These are phyloP conservation scores for Silybum marianum DNA, from an alignment of 129 eudicot genomes.

Conservation along the genomic window DNA sequence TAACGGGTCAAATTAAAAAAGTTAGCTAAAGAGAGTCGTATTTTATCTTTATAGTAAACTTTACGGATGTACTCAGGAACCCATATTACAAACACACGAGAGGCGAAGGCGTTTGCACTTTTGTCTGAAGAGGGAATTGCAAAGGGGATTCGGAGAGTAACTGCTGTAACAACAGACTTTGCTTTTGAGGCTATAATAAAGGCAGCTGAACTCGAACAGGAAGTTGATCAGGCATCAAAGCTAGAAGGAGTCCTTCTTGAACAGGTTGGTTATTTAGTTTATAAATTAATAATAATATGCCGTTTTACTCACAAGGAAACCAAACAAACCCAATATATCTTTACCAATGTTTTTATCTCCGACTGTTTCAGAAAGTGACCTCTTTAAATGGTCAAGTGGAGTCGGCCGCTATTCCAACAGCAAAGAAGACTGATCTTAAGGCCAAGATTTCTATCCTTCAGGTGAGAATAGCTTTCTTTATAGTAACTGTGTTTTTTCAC, in stretches of 20 bases:
- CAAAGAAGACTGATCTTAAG: slow-evolving; percentile 84
- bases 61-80: slow-evolving; percentile 55
- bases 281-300: neutral
- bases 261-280: slow-evolving; percentile 49
- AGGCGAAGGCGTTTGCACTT: slow-evolving; percentile 89
- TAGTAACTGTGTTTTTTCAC: neutral
- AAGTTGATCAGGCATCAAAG: slow-evolving; percentile 72
- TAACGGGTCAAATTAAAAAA: neutral
- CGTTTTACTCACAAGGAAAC: too few species aligned
- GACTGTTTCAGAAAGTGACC: slow-evolving; percentile 61
- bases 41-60: neutral
- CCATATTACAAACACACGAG: slow-evolving; percentile 87
- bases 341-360: neutral
- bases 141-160: slow-evolving; percentile 90
- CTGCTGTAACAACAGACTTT: slow-evolving; percentile 79
- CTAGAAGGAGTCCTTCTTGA: slow-evolving; percentile 72
- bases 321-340: too few species aligned
- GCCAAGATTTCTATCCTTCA: slow-evolving; percentile 59
- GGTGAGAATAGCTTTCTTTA: slow-evolving; percentile 41
- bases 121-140: slow-evolving; percentile 97
- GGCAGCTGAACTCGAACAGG: slow-evolving; percentile 73
- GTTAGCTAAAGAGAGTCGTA: neutral
- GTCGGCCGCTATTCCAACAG: slow-evolving; percentile 73
- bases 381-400: slow-evolving; percentile 80
- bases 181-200: slow-evolving; percentile 70